Percentiles rank a stretch among this genome's conserved stretches.
phyloP scores from a whole-genome alignment of 345 rosid genomes.

The Lepidium africanum region DNA sequence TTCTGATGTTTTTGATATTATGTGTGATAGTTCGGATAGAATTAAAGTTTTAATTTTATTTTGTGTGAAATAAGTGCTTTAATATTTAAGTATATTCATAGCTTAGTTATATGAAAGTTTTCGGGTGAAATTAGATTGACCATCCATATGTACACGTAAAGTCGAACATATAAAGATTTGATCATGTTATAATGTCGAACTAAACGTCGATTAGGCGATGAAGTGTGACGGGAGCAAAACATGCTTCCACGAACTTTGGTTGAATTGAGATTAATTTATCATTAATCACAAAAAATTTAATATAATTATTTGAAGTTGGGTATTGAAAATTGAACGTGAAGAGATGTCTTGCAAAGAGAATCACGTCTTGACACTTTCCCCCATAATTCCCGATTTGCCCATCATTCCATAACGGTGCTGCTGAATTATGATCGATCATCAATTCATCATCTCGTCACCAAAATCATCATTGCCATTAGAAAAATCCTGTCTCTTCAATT shows the following conservation, averaged over 20 bases:
- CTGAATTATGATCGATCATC: constrained; percentile 1
- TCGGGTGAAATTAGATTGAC: no score
- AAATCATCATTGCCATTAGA: neutral
- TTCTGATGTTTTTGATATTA: no score
- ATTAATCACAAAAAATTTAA: neutral
- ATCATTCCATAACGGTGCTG: constrained; percentile 23
- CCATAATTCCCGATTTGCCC: constrained; percentile 33
- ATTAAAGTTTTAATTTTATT: no score
- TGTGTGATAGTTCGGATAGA: no score
- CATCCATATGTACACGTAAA: no score
- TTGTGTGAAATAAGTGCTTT: no score
- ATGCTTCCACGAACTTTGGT: constrained; percentile 27
- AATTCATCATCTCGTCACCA: no score
- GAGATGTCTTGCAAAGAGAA: constrained; percentile 24
- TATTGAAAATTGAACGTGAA: constrained; percentile 11
- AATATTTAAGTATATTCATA: no score
- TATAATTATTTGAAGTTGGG: neutral
- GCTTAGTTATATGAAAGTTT: no score
- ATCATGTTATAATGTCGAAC: neutral
- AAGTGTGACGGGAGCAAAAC: constrained; percentile 4
- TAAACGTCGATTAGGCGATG: neutral
- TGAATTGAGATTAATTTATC: neutral
- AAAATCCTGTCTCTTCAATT: neutral
- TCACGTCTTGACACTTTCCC: constrained; percentile 27
- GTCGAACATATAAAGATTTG: neutral